Base-by-base conservation (phyloP, 345 rosid species). In the Lumnitzera racemosa region DNA sequence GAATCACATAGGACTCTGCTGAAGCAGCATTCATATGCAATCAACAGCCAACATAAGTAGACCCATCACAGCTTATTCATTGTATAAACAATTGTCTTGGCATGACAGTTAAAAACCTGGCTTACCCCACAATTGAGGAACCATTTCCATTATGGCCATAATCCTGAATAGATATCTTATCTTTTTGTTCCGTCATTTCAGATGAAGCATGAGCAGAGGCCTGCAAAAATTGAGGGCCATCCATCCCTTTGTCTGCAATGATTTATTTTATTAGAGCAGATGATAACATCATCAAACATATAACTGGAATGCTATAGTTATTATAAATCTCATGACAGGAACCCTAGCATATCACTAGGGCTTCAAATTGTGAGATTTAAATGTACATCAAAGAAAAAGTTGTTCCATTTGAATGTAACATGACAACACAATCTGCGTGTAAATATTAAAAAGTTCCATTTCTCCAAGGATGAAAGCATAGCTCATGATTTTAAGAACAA, bases 241-340 rank as follows among this genome's bases (percentile, higher is more conserved):
- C 70, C 60, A 62, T 69, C 81, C 56, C 73, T 74, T 72, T 73
- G 75, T 81, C 85, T 85, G 85, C 81, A 67, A 73, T 58, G 46
- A 67, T 61, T 67, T 62, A 51, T 69, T 51, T 67, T 66, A 49
- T 57, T 81, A 46, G 80, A 75, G 67, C 55, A 29, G 54, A 58
- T 25, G 55, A 41, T 56, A 55, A 69, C 63, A 48, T 46, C 53
- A 41, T 49, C 63, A 55, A 20, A 27, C 31, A 27, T 27, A 3
- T 27, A 27, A 0, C 4, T 27, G 31, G 31, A 27, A 27, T 27
- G 31, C 31, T 27, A 27, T 27, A 27, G 31, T 27, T 27, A 27
- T 27, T 27, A 27, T 3, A 27, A 5, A 27, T 2, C 4, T 27
- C 31, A 27, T 27, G 31, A 27, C 31, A 27, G 31, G 31, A 0